Evolutionary conservation across 768 basidiomycete species (phyloP).

Genomic region (Russula griseocarnosa): DNA sequence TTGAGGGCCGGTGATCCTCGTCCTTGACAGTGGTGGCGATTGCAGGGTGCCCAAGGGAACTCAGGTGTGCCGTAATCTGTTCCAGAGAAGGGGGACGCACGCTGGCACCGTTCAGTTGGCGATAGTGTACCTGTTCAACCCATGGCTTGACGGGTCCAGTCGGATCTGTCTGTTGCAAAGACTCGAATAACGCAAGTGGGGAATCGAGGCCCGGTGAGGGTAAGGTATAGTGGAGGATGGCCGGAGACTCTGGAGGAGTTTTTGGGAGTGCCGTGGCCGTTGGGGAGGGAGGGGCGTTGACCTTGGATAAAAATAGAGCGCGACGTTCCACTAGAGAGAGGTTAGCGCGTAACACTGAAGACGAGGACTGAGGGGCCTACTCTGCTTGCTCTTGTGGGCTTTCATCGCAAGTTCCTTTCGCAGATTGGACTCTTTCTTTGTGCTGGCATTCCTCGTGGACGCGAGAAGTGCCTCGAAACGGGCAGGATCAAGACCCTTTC

Average conservation of each 20-base stretch:
- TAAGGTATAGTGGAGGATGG: conserved; percentile 62
- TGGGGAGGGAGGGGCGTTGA: conserved; percentile 62
- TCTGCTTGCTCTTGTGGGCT: conserved; percentile 67
- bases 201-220: conserved; percentile 66
- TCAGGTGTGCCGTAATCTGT: conserved; percentile 66
- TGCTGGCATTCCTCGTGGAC: conserved; percentile 47
- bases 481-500: conserved; percentile 57
- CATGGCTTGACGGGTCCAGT: conserved; percentile 41
- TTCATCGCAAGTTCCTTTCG: conserved; percentile 73
- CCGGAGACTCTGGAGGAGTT: conserved; percentile 66
- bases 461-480: conserved; percentile 62
- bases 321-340: conserved; percentile 60
- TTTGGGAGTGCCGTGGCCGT: conserved; percentile 54
- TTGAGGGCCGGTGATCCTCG: conserved; percentile 30
- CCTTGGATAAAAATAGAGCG: conserved; percentile 68
- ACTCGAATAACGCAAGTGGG: conserved; percentile 56
- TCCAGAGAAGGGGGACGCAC: conserved; percentile 62
- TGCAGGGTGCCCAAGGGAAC: conserved; percentile 37
- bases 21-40: conserved; percentile 23
- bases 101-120: conserved; percentile 28
- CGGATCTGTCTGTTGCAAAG: conserved; percentile 32
- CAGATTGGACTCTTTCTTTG: conserved; percentile 54
- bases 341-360: conserved; percentile 1
- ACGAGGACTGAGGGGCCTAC: conserved; percentile 41
- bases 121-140: conserved; percentile 68